Evolutionary conservation across 805 yeast genomes (phyloP).

Genomic region (Hanseniaspora thailandica): DNA sequence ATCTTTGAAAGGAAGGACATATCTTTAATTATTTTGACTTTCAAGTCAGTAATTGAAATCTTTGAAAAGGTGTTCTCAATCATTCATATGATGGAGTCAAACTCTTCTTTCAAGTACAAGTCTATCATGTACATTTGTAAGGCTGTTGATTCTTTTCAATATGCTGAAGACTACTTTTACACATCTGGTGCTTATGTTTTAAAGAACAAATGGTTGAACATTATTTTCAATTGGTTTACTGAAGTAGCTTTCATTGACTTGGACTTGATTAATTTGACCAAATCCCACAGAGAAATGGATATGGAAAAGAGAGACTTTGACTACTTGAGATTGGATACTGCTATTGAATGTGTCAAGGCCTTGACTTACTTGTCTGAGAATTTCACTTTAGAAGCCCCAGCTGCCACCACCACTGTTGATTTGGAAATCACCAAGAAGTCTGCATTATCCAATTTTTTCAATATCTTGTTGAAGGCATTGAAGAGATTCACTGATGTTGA

Average conservation of each 20-base stretch:
- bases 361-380: slow-evolving; percentile 44
- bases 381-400: slow-evolving; percentile 50
- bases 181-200: slow-evolving; percentile 35
- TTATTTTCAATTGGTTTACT: slow-evolving; percentile 44
- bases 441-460: slow-evolving; percentile 59
- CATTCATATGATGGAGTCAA: slow-evolving; percentile 22
- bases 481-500: slow-evolving; percentile 31
- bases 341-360: slow-evolving; percentile 51
- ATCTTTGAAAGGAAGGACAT: slow-evolving; percentile 29
- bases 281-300: slow-evolving; percentile 30
- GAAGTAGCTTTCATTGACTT: slow-evolving; percentile 36
- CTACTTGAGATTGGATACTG: slow-evolving; percentile 45
- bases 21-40: slow-evolving; percentile 26
- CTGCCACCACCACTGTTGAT: slow-evolving; percentile 43
- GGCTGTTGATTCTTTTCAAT: slow-evolving; percentile 26
- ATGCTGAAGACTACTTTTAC: slow-evolving; percentile 23
- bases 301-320: slow-evolving; percentile 34
- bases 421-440: slow-evolving; percentile 44
- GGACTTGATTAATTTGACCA: slow-evolving; percentile 25
- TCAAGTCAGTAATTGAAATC: slow-evolving; percentile 27
- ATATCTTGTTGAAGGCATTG: slow-evolving; percentile 39
- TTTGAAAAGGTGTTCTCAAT: slow-evolving; percentile 27
- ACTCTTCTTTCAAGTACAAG: slow-evolving; percentile 24
- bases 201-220: slow-evolving; percentile 39
- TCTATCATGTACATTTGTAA: slow-evolving; percentile 29